These are phyloP conservation scores for Mycena citricolor DNA, from an alignment of 1,284 basidiomycete genomes.

Conservation along the genomic window DNA sequence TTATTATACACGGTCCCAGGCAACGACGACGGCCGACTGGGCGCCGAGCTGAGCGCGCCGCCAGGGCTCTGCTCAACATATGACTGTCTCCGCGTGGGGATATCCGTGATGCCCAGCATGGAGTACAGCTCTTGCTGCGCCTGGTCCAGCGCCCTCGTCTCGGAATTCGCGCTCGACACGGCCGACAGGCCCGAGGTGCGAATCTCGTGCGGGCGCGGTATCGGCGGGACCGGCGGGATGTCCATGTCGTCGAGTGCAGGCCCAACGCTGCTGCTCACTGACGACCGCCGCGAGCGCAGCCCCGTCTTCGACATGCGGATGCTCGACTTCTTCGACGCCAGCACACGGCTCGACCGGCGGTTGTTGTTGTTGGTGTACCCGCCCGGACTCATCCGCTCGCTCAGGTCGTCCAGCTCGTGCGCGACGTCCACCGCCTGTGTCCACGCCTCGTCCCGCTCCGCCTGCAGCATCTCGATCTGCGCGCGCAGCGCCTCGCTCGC, in stretches of 20 bases:
- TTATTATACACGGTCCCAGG: slow-evolving; percentile 37
- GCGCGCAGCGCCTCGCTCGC: slow-evolving; percentile 54
- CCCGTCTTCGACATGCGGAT: slow-evolving; percentile 63
- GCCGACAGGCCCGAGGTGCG: slow-evolving; percentile 42
- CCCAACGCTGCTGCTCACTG: slow-evolving; percentile 38
- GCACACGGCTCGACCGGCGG: slow-evolving; percentile 55
- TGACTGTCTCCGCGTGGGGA: slow-evolving; percentile 36
- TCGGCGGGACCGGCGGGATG: slow-evolving; percentile 57
- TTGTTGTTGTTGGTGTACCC: too few relatives aligned
- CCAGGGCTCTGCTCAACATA: too few relatives aligned
- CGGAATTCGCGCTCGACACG: slow-evolving; percentile 49
- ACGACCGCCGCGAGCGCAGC: slow-evolving; percentile 40
- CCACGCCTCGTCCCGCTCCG: slow-evolving; percentile 77
- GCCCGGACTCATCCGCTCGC: slow-evolving; percentile 36
- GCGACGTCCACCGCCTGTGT: slow-evolving; percentile 64
- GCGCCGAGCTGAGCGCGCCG: slow-evolving; percentile 21
- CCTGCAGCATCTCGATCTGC: slow-evolving; percentile 53
- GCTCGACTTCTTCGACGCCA: slow-evolving; percentile 60
- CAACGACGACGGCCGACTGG: slow-evolving; percentile 26
- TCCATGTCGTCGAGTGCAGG: slow-evolving; percentile 30
- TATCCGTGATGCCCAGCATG: slow-evolving; percentile 59
- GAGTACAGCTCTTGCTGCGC: slow-evolving; percentile 69
- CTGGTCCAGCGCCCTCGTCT: slow-evolving; percentile 52
- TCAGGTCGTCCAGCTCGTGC: slow-evolving; percentile 58
- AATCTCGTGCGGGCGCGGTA: slow-evolving; percentile 45